A percentile compares a stretch with the other conserved stretches of the same genome.
Conservation (phyloP, 768 basidiomycete species). For the Leccinum uliginosum region DNA sequence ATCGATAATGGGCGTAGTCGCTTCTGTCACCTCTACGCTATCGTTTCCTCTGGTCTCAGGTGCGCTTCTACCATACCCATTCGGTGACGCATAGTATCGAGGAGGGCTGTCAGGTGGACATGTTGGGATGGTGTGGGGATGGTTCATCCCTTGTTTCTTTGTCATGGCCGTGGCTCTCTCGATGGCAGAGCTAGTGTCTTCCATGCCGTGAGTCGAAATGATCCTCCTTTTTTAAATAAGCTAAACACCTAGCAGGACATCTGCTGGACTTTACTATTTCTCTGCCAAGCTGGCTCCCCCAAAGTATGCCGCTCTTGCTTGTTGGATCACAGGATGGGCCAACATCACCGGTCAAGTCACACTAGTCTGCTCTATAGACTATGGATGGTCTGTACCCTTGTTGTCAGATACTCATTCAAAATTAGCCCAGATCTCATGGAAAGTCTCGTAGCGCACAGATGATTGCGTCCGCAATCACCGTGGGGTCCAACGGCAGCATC, state of each 20-base stretch:
- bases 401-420: not conserved
- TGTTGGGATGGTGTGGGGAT: slow-evolving; percentile 74
- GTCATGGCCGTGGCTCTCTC: slow-evolving; percentile 64
- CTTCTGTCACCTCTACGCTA: slow-evolving; percentile 62
- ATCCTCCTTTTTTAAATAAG: not conserved
- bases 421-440: not conserved
- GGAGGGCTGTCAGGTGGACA: slow-evolving; percentile 49
- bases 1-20: slow-evolving; percentile 69
- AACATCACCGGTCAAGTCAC: slow-evolving; percentile 70
- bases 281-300: slow-evolving; percentile 69
- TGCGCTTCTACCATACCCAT: slow-evolving; percentile 20
- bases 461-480: slow-evolving; percentile 68
- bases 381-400: not conserved
- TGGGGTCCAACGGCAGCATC: slow-evolving; percentile 49
- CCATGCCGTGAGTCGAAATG: slow-evolving; percentile 61
- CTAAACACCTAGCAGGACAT: slow-evolving; percentile 44
- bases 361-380: slow-evolving; percentile 64
- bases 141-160: slow-evolving; percentile 67
- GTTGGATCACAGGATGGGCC: slow-evolving; percentile 61
- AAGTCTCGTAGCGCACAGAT: slow-evolving; percentile 53
- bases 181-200: slow-evolving; percentile 67
- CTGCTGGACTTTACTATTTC: slow-evolving; percentile 76
- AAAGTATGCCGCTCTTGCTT: slow-evolving; percentile 55
- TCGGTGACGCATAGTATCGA: not conserved
- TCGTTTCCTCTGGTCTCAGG: slow-evolving; percentile 60